phyloP scores from a whole-genome alignment of 2,329 filamentous ascomycete species.

The Neopestalotiopsis clavispora region DNA sequence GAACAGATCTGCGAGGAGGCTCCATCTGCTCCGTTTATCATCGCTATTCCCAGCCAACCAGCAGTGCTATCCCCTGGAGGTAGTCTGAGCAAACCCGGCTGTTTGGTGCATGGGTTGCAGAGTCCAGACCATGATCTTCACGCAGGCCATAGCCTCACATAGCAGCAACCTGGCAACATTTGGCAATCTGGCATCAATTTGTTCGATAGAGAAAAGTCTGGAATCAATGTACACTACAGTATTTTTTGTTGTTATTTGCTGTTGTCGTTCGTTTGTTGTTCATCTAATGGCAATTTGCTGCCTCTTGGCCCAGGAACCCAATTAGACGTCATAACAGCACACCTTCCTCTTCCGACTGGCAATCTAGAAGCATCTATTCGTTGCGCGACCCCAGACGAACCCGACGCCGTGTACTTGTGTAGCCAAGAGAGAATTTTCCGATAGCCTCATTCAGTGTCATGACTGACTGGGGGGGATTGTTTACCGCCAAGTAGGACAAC shows the following conservation, averaged over 20 bases:
- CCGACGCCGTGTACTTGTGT: background rate
- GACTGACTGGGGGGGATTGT: background rate
- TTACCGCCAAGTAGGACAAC: background rate
- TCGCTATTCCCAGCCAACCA: background rate
- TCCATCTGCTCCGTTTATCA: conserved; percentile 1
- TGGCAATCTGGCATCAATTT: background rate
- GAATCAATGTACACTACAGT: background rate
- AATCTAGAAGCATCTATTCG: background rate
- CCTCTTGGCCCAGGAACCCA: background rate
- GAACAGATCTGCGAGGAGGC: background rate
- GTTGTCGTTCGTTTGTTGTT: background rate
- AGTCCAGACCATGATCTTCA: background rate
- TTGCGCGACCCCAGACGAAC: background rate
- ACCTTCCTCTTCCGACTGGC: conserved; percentile 8
- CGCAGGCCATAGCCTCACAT: background rate
- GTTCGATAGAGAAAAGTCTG: background rate
- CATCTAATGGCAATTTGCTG: background rate
- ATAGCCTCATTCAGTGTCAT: background rate
- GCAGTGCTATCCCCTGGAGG: background rate
- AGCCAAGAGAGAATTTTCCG: background rate
- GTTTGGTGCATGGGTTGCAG: background rate
- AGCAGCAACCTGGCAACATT: background rate
- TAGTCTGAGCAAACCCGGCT: conserved; percentile 1
- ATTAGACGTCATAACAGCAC: conserved; percentile 6
- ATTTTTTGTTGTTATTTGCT: background rate